phyloP scores from a whole-genome alignment of 176 grass and related monocot genomes.

The Themeda triandra region DNA sequence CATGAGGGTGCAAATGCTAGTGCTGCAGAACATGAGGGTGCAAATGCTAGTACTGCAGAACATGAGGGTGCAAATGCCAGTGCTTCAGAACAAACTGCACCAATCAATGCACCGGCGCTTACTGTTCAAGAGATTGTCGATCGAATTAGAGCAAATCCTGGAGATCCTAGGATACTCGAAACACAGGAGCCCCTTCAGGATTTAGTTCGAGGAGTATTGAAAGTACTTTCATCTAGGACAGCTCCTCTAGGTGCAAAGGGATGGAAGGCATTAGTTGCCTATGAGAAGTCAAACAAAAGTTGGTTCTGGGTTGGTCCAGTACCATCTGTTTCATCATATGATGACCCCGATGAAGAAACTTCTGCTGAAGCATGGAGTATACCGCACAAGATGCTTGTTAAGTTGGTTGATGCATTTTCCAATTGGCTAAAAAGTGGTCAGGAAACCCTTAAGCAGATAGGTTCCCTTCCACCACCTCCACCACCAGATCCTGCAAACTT shows the following conservation, averaged over 20 bases:
- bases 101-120: constrained; percentile 44
- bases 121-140: constrained; percentile 84
- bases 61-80: constrained; percentile 40
- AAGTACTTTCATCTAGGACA: constrained; percentile 92
- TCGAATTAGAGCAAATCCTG: constrained; percentile 80
- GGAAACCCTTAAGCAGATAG: constrained; percentile 98
- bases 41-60: constrained; percentile 27
- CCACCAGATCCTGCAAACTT: constrained; percentile 74
- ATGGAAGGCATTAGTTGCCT: constrained; percentile 76
- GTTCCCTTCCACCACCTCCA: constrained; percentile 85
- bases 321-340: constrained; percentile 43
- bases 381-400: constrained; percentile 99
- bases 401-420: constrained; percentile 98
- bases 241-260: constrained; percentile 95
- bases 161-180: constrained; percentile 95
- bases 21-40: too few relatives aligned
- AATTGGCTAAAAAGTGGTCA: constrained; percentile 99
- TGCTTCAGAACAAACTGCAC: constrained; percentile 31
- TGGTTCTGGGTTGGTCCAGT: constrained; percentile 82
- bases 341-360: constrained; percentile 85
- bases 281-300: constrained; percentile 90
- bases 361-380: constrained; percentile 93
- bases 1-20: background rate
- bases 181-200: constrained; percentile 97
- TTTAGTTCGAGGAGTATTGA: constrained; percentile 88